These are phyloP conservation scores for Thozetella sp. DNA, from an alignment of 495 filamentous ascomycete genomes.

Conservation along the genomic window DNA sequence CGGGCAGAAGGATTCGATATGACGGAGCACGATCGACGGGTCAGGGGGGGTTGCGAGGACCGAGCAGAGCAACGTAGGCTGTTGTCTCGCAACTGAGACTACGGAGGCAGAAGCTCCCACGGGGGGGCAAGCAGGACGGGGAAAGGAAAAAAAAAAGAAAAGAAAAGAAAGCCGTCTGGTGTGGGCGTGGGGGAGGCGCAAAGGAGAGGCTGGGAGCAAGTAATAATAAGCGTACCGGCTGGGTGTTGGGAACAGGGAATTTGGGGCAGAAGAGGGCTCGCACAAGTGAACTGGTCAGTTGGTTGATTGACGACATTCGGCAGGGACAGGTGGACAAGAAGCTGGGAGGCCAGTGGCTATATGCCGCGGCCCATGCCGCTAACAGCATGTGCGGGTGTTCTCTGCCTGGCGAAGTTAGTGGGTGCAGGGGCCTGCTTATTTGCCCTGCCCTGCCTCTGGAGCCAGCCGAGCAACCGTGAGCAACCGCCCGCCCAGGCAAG, in stretches of 20 bases:
- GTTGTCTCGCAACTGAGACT: too few relatives aligned
- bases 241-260: not conserved
- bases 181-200: not conserved
- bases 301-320: constrained; percentile 1
- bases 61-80: too few relatives aligned
- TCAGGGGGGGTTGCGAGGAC: too few relatives aligned
- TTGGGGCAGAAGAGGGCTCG: not conserved
- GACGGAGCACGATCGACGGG: not conserved
- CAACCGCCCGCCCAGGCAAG: not conserved
- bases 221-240: not conserved
- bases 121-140: too few relatives aligned
- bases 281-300: not conserved
- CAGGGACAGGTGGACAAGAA: constrained; percentile 2
- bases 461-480: too few relatives aligned
- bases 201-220: not conserved
- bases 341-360: not conserved
- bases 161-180: not conserved
- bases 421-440: not conserved
- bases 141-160: not conserved
- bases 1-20: not conserved
- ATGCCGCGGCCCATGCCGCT: not conserved
- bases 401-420: not conserved
- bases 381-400: not conserved
- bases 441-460: too few relatives aligned
- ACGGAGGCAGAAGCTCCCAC: not conserved